Base-by-base conservation (phyloP, 2,329 filamentous ascomycete species). In the Aureobasidium zeae region DNA sequence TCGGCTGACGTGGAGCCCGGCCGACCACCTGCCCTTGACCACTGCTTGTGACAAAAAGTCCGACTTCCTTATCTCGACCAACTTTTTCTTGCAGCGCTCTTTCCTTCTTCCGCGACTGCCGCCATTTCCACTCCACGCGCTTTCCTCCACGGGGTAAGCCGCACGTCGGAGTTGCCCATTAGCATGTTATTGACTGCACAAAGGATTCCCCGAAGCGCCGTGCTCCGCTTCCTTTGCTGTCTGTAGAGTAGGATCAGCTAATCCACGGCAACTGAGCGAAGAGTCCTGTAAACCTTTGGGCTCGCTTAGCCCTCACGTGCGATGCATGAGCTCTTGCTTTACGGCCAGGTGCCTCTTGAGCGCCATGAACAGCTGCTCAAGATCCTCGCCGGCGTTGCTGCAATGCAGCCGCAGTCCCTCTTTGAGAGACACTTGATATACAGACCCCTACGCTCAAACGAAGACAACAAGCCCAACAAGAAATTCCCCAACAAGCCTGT, bases 321-420 rank as follows among this genome's bases (percentile, higher is more conserved):
- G 16, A 79, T 80, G 76, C 75, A 80, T 60, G 76, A 80, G 64
- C 67, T 78, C 52, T 63, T 77, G 35, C 69, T 81, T 33, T 78
- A 74, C 61, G 75, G 73, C 53, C 71, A 75, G 54, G 68, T 81
- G 45, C 69, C 75, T 8, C 58, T 62, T 24, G 60, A 68, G 28
- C 73, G 76, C 54, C 74, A 79, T 64, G 65, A 73, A 55, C 75
- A 76, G 58, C 67, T 79, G 13, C 63, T 79, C 43, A 72, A 76
- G 55, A 74, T 81, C 53, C 66, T 81, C 34, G 71, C 76, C 28
- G 77, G 77, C 41, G 61, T 79, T 44, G 71, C 76, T 37, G 74
- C 72, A 52, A 76, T 76, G 68, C 76, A 78, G 55, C 77, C 77
- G 28, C 66, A 67, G 52, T 63, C 65, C 46, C 59, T 69, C 39